A percentile compares a stretch with the other conserved stretches of the same genome.
These are phyloP conservation scores for Lipomyces japonicus DNA, from an alignment of 805 yeast species.

Conservation along the genomic window DNA sequence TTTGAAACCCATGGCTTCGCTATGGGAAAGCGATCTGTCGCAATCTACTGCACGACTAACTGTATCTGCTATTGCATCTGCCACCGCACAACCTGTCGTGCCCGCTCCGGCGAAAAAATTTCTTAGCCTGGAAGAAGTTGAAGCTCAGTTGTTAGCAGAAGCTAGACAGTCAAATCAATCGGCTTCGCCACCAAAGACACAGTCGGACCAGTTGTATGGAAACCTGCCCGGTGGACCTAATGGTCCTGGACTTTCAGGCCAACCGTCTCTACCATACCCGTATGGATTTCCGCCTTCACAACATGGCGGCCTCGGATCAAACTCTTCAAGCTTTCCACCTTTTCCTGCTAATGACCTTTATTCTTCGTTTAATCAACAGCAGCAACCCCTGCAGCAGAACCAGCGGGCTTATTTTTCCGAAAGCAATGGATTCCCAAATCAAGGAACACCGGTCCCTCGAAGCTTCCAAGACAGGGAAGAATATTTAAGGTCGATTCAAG, in stretches of 20 bases:
- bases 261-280: slow-evolving; percentile 1
- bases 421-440: not conserved
- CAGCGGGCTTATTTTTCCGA: not conserved
- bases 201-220: not conserved
- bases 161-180: slow-evolving; percentile 33
- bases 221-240: not conserved
- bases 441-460: not conserved
- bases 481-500: too few species aligned
- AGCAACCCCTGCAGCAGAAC: slow-evolving; percentile 23
- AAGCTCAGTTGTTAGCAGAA: slow-evolving; percentile 61
- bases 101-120: slow-evolving; percentile 42
- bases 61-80: not conserved
- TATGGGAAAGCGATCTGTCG: slow-evolving; percentile 50
- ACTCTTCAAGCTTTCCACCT: not conserved
- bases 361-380: slow-evolving; percentile 28
- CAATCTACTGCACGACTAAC: not conserved
- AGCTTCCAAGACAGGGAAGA: too few species aligned
- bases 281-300: slow-evolving; percentile 10
- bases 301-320: slow-evolving; percentile 18
- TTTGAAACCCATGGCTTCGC: slow-evolving; percentile 66
- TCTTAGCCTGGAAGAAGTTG: slow-evolving; percentile 77
- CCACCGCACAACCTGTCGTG: not conserved
- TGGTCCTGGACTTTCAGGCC: slow-evolving; percentile 15
- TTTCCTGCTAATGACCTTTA: slow-evolving; percentile 10
- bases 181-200: slow-evolving; percentile 26